Conservation (phyloP, 2,329 filamentous ascomycete genomes). For the Ophiosphaerella herpotricha region DNA sequence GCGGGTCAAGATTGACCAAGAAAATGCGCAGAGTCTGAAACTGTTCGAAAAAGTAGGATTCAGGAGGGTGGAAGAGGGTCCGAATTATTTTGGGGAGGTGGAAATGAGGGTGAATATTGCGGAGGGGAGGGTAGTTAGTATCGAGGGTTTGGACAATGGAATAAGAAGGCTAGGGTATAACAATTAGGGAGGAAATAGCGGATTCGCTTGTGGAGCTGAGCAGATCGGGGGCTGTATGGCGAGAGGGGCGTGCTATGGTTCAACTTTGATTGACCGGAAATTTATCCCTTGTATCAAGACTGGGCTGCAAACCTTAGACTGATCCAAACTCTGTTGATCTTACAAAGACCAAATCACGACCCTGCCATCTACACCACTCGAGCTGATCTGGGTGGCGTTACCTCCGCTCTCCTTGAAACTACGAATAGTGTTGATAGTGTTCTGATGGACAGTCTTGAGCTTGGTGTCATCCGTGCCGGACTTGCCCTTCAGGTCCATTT, state of each 20-base stretch:
- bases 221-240: background rate
- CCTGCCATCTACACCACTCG: slow-evolving; percentile 54
- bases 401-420: slow-evolving; percentile 70
- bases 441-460: slow-evolving; percentile 94
- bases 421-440: slow-evolving; percentile 86
- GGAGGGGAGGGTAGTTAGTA: background rate
- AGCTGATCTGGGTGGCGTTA: slow-evolving; percentile 79
- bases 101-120: slow-evolving; percentile 47
- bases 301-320: no score
- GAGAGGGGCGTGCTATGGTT: no score
- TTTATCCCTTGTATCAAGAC: no score
- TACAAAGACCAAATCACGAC: slow-evolving; percentile 55
- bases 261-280: no score
- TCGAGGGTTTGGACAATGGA: background rate
- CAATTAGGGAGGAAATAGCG: background rate
- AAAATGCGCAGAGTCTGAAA: slow-evolving; percentile 61
- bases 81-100: slow-evolving; percentile 71
- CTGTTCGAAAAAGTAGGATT: slow-evolving; percentile 68
- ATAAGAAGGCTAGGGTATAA: background rate
- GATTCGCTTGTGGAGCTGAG: background rate
- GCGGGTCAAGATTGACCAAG: slow-evolving; percentile 64
- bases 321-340: background rate
- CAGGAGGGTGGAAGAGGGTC: slow-evolving; percentile 50
- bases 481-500: slow-evolving; percentile 98
- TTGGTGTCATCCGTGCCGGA: slow-evolving; percentile 76